Evolutionary conservation across 345 rosid genomes (phyloP).

Genomic region (Syzygium aqueum): DNA sequence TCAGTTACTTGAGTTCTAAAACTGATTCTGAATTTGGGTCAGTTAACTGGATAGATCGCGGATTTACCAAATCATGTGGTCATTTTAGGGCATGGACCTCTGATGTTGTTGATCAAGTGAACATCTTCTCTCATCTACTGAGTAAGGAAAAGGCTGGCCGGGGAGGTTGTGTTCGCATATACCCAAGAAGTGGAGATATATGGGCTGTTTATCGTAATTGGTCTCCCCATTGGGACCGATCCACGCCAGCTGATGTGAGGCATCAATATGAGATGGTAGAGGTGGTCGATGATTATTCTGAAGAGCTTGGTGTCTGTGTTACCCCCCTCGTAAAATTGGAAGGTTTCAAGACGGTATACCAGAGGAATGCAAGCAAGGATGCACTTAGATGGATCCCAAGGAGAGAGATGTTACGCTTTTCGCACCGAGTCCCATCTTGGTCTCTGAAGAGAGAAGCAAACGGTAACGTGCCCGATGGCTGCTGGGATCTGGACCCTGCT

Average conservation of each 20-base stretch:
- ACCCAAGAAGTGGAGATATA: slow-evolving; percentile 78
- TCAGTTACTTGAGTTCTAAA: slow-evolving; percentile 87
- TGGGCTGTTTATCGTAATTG: slow-evolving; percentile 96
- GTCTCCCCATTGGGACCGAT: slow-evolving; percentile 76
- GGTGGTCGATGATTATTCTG: slow-evolving; percentile 84
- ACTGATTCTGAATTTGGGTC: slow-evolving; percentile 80
- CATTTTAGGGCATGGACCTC: slow-evolving; percentile 83
- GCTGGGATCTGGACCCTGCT: slow-evolving; percentile 98
- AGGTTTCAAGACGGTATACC: slow-evolving; percentile 91
- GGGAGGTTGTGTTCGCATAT: slow-evolving; percentile 96
- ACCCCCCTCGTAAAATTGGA: slow-evolving; percentile 61
- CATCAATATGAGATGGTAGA: slow-evolving; percentile 97
- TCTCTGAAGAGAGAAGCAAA: slow-evolving; percentile 51
- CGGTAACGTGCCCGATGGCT: slow-evolving; percentile 49
- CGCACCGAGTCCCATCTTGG: slow-evolving; percentile 93
- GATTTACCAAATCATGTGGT: slow-evolving; percentile 95
- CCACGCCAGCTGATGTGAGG: slow-evolving; percentile 75
- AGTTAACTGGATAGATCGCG: slow-evolving; percentile 75
- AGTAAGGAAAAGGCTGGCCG: slow-evolving; percentile 84
- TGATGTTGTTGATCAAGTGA: slow-evolving; percentile 81
- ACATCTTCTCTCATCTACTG: slow-evolving; percentile 86
- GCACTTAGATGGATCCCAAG: slow-evolving; percentile 84
- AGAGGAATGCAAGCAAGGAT: slow-evolving; percentile 30
- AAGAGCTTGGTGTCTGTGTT: slow-evolving; percentile 83
- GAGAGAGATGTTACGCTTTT: slow-evolving; percentile 84